Percentiles rank a stretch among this genome's conserved stretches.
These are phyloP conservation scores for Hymenoscyphus fraxineus DNA, from an alignment of 2,329 filamentous ascomycete genomes.

Conservation along the genomic window DNA sequence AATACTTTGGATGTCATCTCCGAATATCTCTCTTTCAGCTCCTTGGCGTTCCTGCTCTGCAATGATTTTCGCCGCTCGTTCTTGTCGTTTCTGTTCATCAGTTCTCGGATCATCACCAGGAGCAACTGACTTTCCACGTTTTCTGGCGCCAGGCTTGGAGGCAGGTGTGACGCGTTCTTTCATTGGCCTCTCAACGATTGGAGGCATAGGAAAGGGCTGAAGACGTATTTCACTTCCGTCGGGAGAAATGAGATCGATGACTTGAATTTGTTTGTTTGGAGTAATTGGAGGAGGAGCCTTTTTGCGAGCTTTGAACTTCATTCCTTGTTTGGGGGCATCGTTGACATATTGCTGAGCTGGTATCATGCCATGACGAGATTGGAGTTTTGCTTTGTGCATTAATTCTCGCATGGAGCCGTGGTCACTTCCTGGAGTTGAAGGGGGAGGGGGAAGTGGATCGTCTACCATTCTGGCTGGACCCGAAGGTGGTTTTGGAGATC, in stretches of 20 bases:
- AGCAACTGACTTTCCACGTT: constrained; percentile 47
- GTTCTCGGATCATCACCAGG: constrained; percentile 4
- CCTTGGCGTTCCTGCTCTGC: constrained; percentile 17
- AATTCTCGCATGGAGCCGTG: neutral
- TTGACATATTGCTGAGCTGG: neutral
- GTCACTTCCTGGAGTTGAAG: neutral
- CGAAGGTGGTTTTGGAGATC: neutral
- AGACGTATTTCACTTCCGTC: neutral
- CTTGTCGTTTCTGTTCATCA: constrained; percentile 14
- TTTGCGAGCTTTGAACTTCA: neutral
- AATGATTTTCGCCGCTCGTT: constrained; percentile 19
- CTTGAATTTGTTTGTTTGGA: neutral
- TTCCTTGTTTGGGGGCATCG: neutral
- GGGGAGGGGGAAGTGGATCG: no score
- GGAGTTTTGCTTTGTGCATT: neutral
- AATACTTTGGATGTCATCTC: constrained; percentile 19
- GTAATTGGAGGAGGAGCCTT: neutral
- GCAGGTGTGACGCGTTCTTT: constrained; percentile 53
- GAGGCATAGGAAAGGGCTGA: constrained; percentile 17
- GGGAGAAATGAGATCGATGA: constrained; percentile 12
- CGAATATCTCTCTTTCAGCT: constrained; percentile 22
- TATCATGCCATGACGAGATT: neutral
- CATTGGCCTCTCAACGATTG: constrained; percentile 38
- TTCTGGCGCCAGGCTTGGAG: constrained; percentile 68
- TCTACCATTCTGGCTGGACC: neutral